Percentiles rank a stretch among this genome's conserved stretches.
phyloP scores from a whole-genome alignment of 2,329 filamentous ascomycete species.

The Penicillium sp. region DNA sequence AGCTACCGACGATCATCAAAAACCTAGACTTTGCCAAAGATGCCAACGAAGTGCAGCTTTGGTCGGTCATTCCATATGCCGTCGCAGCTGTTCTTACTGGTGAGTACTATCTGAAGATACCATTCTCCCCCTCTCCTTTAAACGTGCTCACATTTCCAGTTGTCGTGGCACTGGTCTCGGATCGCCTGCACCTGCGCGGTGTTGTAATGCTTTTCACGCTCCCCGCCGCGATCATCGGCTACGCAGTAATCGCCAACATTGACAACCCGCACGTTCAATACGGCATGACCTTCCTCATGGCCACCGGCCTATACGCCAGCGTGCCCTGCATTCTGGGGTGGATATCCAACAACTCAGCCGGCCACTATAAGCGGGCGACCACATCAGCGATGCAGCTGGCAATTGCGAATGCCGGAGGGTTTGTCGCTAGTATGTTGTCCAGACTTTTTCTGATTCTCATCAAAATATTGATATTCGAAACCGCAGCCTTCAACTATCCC shows the following conservation, averaged over 20 bases:
- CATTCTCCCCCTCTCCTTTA: neutral
- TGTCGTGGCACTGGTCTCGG: constrained; percentile 52
- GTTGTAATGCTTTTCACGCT: constrained; percentile 60
- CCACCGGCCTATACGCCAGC: constrained; percentile 59
- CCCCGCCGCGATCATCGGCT: constrained; percentile 61
- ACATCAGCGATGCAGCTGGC: constrained; percentile 62
- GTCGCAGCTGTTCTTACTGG: constrained; percentile 55
- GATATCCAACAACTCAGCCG: constrained; percentile 64
- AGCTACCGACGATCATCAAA: constrained; percentile 62
- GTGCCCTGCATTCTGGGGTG: constrained; percentile 62
- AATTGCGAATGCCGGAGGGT: constrained; percentile 63
- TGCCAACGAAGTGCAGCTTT: constrained; percentile 56
- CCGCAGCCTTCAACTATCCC: constrained; percentile 54
- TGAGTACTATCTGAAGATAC: constrained; percentile 21
- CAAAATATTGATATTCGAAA: neutral
- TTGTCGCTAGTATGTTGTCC: constrained; percentile 54
- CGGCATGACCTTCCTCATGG: constrained; percentile 65
- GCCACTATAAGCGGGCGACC: constrained; percentile 66
- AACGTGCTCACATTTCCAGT: constrained; percentile 17
- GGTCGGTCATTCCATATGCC: constrained; percentile 62
- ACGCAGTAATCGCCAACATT: constrained; percentile 59
- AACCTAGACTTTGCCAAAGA: constrained; percentile 52
- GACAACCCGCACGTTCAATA: constrained; percentile 53
- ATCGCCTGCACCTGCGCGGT: constrained; percentile 57
- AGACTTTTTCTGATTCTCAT: neutral